Conservation (phyloP, 495 filamentous ascomycete species). For the Podospora comata region DNA sequence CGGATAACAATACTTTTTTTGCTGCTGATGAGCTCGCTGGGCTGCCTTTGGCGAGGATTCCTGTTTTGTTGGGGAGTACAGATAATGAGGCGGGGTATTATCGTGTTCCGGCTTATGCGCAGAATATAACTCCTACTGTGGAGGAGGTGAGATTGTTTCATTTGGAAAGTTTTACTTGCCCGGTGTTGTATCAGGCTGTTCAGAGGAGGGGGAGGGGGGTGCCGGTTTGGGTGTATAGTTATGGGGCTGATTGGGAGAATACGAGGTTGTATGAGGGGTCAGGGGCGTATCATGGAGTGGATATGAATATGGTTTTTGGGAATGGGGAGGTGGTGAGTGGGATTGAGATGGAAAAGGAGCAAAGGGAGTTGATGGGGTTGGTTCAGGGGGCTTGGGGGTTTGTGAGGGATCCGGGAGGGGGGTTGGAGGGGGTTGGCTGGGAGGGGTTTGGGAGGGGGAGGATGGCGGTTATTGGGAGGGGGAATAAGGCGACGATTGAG, state of each 20-base stretch:
- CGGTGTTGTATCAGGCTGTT: slow-evolving; percentile 13
- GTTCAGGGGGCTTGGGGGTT: slow-evolving; percentile 45
- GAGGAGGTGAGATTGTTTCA: slow-evolving; percentile 11
- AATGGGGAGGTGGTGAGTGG: slow-evolving; percentile 39
- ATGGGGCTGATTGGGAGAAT: slow-evolving; percentile 44
- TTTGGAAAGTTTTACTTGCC: slow-evolving; percentile 28
- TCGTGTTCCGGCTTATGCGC: slow-evolving; percentile 14
- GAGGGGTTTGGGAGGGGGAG: not conserved
- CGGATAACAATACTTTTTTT: slow-evolving; percentile 37
- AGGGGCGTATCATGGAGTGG: slow-evolving; percentile 50
- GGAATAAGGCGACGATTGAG: not conserved
- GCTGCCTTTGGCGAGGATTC: not conserved
- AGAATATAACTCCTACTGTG: slow-evolving; percentile 5
- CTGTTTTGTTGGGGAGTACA: slow-evolving; percentile 13
- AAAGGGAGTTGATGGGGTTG: slow-evolving; percentile 30
- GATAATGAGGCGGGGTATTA: slow-evolving; percentile 21
- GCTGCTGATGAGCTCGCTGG: slow-evolving; percentile 32
- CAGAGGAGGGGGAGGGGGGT: slow-evolving; percentile 20
- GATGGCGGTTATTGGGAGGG: not conserved
- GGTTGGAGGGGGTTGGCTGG: slow-evolving; percentile 15
- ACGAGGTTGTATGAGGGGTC: slow-evolving; percentile 34
- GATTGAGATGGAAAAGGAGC: slow-evolving; percentile 25
- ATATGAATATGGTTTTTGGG: slow-evolving; percentile 50
- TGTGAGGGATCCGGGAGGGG: slow-evolving; percentile 19
- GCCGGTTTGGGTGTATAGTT: slow-evolving; percentile 35